Base-by-base conservation (phyloP, 345 rosid genomes). In the Ceriops decandra region DNA sequence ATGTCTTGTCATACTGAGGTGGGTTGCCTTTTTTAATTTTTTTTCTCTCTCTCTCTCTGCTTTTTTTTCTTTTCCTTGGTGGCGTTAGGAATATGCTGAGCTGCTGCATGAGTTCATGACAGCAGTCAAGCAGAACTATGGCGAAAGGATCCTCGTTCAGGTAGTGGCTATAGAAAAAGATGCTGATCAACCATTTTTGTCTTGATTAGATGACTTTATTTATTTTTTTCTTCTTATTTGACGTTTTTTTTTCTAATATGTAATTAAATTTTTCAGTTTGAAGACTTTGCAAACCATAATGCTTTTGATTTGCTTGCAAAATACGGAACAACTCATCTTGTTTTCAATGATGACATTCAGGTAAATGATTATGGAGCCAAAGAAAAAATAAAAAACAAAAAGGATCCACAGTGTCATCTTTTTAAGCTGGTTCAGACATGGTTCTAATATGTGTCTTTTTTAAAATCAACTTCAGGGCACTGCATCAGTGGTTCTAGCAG, bases 271-370 rank as follows among this genome's bases (percentile, higher is more conserved):
- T 77, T 83, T 80, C 90, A 93, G 96, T 95, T 88, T 75, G 99
- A 95, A 79, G 97, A 95, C 82, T 95, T 95, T 28, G 99, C 99
- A 28, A 95, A 95, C 82, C 99, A 95, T 80, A 91, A 91, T 78
- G 99, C 99, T 61, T 95, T 95, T 58, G 91, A 91, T 65, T 81
- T 95, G 69, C 86, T 95, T 26, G 95, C 86, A 60, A 88, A 89
- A 80, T 91, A 95, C 74, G 87, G 91, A 52, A 70, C 99, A 60
- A 95, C 93, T 26, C 99, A 95, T 81, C 96, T 95, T 77, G 99
- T 95, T 67, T 89, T 95, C 83, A 95, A 95, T 24, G 99, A 95
- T 63, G 99, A 91, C 76, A 95, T 95, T 82, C 98, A 95, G 96
- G 99, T 89, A 72, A 61, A 13, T 63, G 56, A 27, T 57, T 24